Conservation (phyloP, 768 basidiomycete species). For the Russula abietina region DNA sequence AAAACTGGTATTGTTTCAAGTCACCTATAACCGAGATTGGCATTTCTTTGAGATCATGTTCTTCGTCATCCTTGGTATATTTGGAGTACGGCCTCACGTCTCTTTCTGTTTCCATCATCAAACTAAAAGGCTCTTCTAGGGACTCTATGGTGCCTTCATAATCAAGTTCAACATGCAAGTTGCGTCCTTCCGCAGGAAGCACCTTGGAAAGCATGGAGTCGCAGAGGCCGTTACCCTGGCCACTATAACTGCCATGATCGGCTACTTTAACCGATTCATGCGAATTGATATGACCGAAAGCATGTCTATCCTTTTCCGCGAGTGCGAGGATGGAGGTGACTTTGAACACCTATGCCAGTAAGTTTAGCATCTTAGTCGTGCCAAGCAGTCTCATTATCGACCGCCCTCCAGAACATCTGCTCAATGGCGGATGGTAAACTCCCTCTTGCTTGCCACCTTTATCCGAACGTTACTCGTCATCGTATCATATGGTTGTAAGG, state of each 20-base stretch:
- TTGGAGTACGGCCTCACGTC: constrained; percentile 55
- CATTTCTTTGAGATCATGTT: constrained; percentile 98
- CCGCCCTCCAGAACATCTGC: constrained; percentile 55
- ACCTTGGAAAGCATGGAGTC: constrained; percentile 76
- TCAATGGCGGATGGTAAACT: constrained; percentile 95
- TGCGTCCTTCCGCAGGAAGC: constrained; percentile 88
- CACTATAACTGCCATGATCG: constrained; percentile 81
- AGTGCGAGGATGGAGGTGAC: constrained; percentile 91
- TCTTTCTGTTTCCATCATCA: not conserved
- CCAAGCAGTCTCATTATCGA: constrained; percentile 5
- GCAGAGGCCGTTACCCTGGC: constrained; percentile 87
- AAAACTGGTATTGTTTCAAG: constrained; percentile 95
- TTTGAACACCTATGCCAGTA: constrained; percentile 94
- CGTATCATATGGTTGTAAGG: constrained; percentile 91
- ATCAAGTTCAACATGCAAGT: constrained; percentile 96
- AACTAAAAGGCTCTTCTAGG: constrained; percentile 44
- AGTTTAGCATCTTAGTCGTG: constrained; percentile 32
- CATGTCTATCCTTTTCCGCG: constrained; percentile 89
- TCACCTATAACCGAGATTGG: constrained; percentile 97
- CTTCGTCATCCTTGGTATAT: constrained; percentile 91
- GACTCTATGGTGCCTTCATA: constrained; percentile 93
- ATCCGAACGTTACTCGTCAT: constrained; percentile 83
- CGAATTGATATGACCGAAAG: constrained; percentile 97
- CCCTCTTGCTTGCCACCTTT: constrained; percentile 84
- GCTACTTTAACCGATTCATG: constrained; percentile 91